A percentile compares a stretch with the other conserved stretches of the same genome.
These are phyloP conservation scores for Cladobotryum protrusum DNA, from an alignment of 2,329 filamentous ascomycete genomes.

Conservation along the genomic window DNA sequence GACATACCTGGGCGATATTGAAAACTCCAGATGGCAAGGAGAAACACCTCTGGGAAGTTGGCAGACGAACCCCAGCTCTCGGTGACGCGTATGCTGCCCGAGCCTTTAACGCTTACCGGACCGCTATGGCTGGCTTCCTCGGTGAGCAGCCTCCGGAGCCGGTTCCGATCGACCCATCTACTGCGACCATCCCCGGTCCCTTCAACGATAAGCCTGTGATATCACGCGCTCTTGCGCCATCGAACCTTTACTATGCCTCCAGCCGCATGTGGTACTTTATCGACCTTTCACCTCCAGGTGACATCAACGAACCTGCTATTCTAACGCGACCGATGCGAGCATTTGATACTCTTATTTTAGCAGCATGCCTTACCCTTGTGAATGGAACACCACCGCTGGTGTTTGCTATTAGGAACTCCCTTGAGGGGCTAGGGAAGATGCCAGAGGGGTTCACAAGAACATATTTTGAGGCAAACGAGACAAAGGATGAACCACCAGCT, in stretches of 20 bases:
- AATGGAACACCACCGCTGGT: constrained; percentile 12
- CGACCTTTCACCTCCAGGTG: constrained; percentile 10
- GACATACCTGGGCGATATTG: constrained; percentile 14
- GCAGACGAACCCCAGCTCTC: constrained; percentile 10
- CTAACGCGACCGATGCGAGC: constrained; percentile 14
- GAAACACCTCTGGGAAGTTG: constrained; percentile 13
- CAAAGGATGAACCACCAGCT: not conserved
- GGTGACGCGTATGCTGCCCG: constrained; percentile 11
- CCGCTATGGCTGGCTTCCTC: constrained; percentile 10
- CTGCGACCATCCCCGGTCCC: constrained; percentile 1
- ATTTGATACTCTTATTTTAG: constrained; percentile 14
- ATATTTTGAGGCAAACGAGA: constrained; percentile 11
- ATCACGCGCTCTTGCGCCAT: constrained; percentile 14
- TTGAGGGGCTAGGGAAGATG: constrained; percentile 11
- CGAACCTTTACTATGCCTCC: constrained; percentile 14
- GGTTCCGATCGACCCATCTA: not conserved
- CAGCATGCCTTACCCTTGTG: constrained; percentile 12
- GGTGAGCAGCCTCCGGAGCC: not conserved
- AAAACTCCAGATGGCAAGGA: constrained; percentile 11
- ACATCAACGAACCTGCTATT: not conserved
- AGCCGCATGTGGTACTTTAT: constrained; percentile 17
- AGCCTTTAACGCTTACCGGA: constrained; percentile 15
- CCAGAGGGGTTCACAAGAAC: constrained; percentile 12
- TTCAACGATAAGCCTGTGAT: constrained; percentile 12
- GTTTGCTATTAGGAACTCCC: constrained; percentile 11